Evolutionary conservation across 2,329 filamentous ascomycete species (phyloP).

Genomic region (Acrocalymma vagum): DNA sequence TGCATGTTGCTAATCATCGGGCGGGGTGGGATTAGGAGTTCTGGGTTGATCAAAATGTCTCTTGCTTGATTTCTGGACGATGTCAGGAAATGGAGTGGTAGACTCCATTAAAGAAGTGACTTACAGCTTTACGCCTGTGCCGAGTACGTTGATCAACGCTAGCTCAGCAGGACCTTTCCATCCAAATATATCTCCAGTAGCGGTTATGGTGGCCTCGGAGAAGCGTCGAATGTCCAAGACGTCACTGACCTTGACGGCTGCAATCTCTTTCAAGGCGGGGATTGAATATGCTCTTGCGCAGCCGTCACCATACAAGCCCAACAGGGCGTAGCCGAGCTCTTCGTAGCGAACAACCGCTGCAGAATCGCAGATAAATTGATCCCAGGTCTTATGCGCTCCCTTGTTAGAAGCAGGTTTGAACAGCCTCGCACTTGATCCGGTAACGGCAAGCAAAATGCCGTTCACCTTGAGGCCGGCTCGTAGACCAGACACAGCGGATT

Average conservation of each 20-base stretch:
- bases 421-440: constrained; percentile 77
- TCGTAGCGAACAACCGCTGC: constrained; percentile 80
- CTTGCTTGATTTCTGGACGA: constrained; percentile 59
- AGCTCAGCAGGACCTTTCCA: constrained; percentile 92
- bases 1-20: constrained; percentile 95
- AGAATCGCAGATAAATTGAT: constrained; percentile 81
- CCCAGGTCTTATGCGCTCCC: constrained; percentile 91
- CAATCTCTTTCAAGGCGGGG: constrained; percentile 88
- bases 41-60: constrained; percentile 83
- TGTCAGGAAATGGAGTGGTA: constrained; percentile 29
- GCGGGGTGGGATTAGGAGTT: constrained; percentile 75
- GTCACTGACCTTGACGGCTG: constrained; percentile 67
- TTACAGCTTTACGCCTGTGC: constrained; percentile 71
- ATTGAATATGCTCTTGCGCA: constrained; percentile 82
- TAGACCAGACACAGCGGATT: constrained; percentile 76
- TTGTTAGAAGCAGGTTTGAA: constrained; percentile 87
- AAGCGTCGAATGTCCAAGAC: constrained; percentile 79
- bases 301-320: constrained; percentile 86
- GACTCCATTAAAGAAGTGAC: constrained; percentile 36
- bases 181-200: constrained; percentile 82
- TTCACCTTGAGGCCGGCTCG: constrained; percentile 77
- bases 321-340: constrained; percentile 77
- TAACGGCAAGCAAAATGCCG: constrained; percentile 82
- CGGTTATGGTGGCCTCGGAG: constrained; percentile 73
- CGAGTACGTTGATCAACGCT: constrained; percentile 84